These are phyloP conservation scores for Fusarium neocosmosporiellum DNA, from an alignment of 2,329 filamentous ascomycete species.

Conservation along the genomic window DNA sequence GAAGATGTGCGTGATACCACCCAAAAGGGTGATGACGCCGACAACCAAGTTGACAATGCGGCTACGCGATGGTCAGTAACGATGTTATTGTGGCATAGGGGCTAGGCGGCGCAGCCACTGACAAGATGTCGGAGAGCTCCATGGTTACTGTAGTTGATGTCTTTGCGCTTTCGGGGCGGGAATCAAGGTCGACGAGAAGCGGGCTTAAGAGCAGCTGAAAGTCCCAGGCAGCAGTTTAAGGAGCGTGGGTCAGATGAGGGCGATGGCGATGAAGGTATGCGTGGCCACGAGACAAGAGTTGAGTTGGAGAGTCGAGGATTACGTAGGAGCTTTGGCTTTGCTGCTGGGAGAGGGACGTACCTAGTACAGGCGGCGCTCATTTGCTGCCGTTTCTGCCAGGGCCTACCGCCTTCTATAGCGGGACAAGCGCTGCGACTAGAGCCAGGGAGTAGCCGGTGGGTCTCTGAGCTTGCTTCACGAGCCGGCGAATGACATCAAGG, in stretches of 20 bases:
- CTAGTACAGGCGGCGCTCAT: not conserved
- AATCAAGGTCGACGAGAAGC: constrained; percentile 20
- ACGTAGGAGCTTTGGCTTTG: constrained; percentile 20
- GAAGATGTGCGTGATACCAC: constrained; percentile 82
- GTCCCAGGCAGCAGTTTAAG: constrained; percentile 41
- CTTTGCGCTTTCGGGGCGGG: constrained; percentile 17
- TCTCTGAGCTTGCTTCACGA: not conserved
- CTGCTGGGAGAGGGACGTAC: not conserved
- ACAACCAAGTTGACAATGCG: constrained; percentile 94
- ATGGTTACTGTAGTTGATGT: constrained; percentile 60
- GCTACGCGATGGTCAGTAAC: constrained; percentile 65
- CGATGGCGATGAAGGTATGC: constrained; percentile 31
- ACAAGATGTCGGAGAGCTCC: constrained; percentile 96
- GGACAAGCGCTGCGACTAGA: not conserved
- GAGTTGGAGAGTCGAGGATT: constrained; percentile 38
- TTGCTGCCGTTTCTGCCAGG: not conserved
- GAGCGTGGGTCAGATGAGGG: constrained; percentile 30
- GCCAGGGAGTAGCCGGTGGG: constrained; percentile 7
- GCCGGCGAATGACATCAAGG: constrained; percentile 30
- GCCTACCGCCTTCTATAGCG: not conserved
- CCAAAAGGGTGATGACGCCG: constrained; percentile 87
- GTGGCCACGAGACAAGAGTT: constrained; percentile 37
- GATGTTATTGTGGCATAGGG: constrained; percentile 5
- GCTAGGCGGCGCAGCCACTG: constrained; percentile 52
- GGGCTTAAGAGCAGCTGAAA: constrained; percentile 15